phyloP scores from a whole-genome alignment of 2,329 filamentous ascomycete genomes.

The Raffaelea ambrosiae region DNA sequence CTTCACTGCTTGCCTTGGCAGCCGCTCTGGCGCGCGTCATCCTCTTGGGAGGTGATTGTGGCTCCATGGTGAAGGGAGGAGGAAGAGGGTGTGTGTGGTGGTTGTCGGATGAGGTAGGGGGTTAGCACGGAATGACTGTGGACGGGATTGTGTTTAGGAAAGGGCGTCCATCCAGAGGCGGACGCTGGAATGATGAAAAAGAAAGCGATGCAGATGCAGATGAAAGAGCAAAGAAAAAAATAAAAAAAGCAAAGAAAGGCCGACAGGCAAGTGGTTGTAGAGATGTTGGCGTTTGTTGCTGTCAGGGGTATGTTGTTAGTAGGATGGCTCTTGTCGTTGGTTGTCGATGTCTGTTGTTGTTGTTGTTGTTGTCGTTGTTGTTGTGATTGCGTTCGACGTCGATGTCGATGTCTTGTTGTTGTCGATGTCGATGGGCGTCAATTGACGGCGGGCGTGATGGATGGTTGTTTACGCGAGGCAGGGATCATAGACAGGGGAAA shows the following conservation, averaged over 20 bases:
- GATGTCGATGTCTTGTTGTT: not conserved
- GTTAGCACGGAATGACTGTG: not conserved
- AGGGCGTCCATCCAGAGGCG: no score
- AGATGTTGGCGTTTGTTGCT: no score
- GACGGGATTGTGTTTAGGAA: not conserved
- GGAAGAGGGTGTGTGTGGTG: not conserved
- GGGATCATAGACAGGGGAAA: not conserved
- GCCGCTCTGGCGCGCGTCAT: conserved; percentile 30
- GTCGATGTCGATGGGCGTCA: not conserved
- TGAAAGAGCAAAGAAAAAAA: no score
- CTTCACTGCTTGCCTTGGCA: conserved; percentile 27
- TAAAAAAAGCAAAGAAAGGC: no score
- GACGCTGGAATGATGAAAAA: no score
- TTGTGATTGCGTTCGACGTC: not conserved
- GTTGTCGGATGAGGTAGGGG: not conserved
- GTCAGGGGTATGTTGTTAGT: no score
- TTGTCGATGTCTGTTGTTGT: not conserved
- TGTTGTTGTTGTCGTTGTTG: not conserved
- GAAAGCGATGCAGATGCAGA: not conserved
- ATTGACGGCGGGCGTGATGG: not conserved
- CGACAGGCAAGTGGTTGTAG: no score
- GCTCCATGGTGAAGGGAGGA: conserved; percentile 17
- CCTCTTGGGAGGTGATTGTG: conserved; percentile 18
- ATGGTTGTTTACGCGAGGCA: not conserved
- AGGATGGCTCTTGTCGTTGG: not conserved